A percentile compares a stretch with the other conserved stretches of the same genome.
phyloP scores from a whole-genome alignment of 768 basidiomycete genomes.

The Hydnum rufescens region DNA sequence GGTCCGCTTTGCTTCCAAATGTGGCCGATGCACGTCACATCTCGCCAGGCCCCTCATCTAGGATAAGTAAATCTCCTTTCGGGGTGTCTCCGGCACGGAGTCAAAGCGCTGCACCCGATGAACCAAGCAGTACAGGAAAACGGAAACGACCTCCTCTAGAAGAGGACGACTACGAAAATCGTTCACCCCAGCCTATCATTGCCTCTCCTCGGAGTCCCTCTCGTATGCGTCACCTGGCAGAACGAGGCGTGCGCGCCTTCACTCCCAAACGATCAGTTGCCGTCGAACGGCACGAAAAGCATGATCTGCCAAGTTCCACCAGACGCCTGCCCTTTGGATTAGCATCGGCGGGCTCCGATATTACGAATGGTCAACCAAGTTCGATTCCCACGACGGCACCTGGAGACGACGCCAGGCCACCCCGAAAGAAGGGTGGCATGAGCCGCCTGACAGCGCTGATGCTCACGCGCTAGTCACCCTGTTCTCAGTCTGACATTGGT shows the following conservation, averaged over 20 bases:
- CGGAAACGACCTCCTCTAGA: neutral
- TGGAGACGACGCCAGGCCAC: too few species aligned
- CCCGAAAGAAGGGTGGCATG: too few species aligned
- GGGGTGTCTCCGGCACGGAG: neutral
- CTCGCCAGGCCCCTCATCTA: neutral
- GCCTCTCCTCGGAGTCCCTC: neutral
- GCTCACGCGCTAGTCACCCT: too few species aligned
- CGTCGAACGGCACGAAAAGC: too few species aligned
- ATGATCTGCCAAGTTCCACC: too few species aligned
- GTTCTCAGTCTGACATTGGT: too few species aligned
- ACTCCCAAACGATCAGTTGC: neutral
- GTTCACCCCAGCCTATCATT: neutral
- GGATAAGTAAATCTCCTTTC: neutral
- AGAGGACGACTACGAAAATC: conserved; percentile 1
- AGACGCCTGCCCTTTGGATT: too few species aligned
- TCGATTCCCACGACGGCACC: too few species aligned
- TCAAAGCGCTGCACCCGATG: neutral
- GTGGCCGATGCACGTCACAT: neutral
- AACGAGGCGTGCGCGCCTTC: neutral
- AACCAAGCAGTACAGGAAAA: neutral
- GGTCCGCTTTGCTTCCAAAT: neutral
- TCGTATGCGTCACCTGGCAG: neutral
- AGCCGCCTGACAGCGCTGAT: too few species aligned
- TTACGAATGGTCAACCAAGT: too few species aligned
- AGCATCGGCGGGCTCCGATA: too few species aligned